Conservation (phyloP, 2,329 filamentous ascomycete species). For the Penicillium sp. region DNA sequence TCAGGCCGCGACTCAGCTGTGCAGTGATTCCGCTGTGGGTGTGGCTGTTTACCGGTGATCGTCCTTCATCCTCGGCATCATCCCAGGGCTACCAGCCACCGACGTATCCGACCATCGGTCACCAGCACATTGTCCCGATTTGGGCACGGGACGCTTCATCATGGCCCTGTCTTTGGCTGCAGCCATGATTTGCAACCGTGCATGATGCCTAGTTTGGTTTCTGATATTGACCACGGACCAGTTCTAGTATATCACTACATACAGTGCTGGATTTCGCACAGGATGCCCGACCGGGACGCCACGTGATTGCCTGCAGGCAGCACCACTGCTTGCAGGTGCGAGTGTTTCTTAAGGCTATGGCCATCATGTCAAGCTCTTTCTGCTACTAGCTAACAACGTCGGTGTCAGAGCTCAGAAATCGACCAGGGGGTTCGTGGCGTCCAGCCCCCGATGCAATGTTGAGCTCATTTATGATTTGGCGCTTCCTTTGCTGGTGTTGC, state of each 20-base stretch:
- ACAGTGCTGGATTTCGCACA: neutral
- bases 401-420: neutral
- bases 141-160: neutral
- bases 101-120: neutral
- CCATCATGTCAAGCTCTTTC: neutral
- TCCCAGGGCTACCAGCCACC: neutral
- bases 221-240: neutral
- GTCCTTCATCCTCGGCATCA: neutral
- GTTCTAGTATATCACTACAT: neutral
- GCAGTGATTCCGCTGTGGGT: neutral
- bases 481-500: neutral
- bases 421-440: neutral
- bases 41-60: neutral
- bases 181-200: neutral
- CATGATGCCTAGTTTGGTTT: neutral
- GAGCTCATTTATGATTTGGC: neutral
- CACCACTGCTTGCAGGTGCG: neutral
- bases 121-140: neutral
- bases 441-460: neutral
- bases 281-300: neutral
- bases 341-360: neutral
- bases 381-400: neutral
- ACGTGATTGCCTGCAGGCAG: neutral
- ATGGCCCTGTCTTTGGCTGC: neutral
- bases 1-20: neutral